These are phyloP conservation scores for Neocatenulostroma microsporum DNA, from an alignment of 2,329 filamentous ascomycete species.

Conservation along the genomic window DNA sequence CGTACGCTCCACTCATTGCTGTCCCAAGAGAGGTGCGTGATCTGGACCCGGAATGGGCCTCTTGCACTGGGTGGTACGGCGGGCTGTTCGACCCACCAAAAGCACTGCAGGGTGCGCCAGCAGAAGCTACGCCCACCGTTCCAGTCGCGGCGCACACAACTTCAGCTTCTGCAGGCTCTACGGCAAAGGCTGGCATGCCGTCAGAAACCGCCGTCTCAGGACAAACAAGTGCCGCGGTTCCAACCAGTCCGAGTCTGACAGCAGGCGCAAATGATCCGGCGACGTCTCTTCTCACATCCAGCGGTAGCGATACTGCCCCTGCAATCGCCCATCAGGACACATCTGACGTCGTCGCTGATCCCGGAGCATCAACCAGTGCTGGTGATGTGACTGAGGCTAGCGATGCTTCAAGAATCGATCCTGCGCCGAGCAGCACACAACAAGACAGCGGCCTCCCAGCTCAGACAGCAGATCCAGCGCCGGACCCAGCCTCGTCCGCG, in stretches of 20 bases:
- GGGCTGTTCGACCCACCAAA: conserved; percentile 13
- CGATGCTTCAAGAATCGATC: background rate
- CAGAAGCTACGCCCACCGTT: background rate
- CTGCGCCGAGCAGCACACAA: background rate
- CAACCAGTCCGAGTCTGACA: background rate
- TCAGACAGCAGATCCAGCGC: too few relatives aligned
- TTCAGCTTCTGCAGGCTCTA: conserved; percentile 3
- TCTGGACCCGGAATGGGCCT: conserved; percentile 12
- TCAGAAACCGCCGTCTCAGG: background rate
- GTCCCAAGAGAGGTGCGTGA: conserved; percentile 9
- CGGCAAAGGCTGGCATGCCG: background rate
- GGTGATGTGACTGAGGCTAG: background rate
- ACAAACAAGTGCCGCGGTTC: background rate
- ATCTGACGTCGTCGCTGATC: background rate
- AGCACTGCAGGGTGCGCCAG: conserved; percentile 4
- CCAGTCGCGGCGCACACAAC: conserved; percentile 3
- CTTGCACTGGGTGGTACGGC: conserved; percentile 10
- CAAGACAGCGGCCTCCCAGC: background rate
- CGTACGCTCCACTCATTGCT: conserved; percentile 12
- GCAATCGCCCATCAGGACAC: background rate
- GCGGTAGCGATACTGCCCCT: background rate
- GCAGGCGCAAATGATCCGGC: background rate
- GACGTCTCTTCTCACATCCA: background rate
- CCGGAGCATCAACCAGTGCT: background rate
- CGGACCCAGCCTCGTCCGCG: background rate